These are phyloP conservation scores for Colletotrichum sp. DNA, from an alignment of 2,329 filamentous ascomycete species.

Conservation along the genomic window DNA sequence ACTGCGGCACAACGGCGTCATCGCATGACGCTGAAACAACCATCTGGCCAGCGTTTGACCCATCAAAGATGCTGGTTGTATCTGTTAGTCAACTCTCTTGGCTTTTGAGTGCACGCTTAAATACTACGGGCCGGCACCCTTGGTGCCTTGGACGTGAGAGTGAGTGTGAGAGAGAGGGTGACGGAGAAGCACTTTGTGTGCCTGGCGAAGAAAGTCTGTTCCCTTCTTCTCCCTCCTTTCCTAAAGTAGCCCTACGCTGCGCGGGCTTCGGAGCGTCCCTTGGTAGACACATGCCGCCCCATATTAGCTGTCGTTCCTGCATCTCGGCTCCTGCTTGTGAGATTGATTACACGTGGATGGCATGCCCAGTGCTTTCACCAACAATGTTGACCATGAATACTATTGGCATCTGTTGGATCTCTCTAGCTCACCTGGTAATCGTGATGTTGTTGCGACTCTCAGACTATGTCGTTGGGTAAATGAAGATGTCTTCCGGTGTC, in stretches of 20 bases:
- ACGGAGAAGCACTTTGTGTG: neutral
- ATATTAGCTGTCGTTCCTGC: conserved; percentile 12
- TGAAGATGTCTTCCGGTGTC: accelerated
- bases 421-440: neutral
- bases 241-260: neutral
- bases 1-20: conserved; percentile 3
- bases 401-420: neutral
- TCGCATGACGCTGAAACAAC: conserved; percentile 16
- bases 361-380: neutral
- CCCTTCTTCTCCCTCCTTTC: neutral
- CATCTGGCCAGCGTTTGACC: conserved; percentile 18
- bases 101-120: neutral
- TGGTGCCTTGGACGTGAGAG: neutral
- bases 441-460: neutral
- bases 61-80: neutral
- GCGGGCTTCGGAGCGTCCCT: neutral
- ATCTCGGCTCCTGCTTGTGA: neutral
- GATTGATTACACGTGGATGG: neutral
- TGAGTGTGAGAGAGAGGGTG: neutral
- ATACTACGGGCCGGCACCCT: neutral
- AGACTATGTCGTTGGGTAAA: neutral
- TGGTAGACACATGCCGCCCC: neutral
- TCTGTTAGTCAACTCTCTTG: neutral
- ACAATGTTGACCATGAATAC: neutral
- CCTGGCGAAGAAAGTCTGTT: neutral